These are phyloP conservation scores for Trichoderma endophyticum DNA, from an alignment of 2,329 filamentous ascomycete species.

Conservation along the genomic window DNA sequence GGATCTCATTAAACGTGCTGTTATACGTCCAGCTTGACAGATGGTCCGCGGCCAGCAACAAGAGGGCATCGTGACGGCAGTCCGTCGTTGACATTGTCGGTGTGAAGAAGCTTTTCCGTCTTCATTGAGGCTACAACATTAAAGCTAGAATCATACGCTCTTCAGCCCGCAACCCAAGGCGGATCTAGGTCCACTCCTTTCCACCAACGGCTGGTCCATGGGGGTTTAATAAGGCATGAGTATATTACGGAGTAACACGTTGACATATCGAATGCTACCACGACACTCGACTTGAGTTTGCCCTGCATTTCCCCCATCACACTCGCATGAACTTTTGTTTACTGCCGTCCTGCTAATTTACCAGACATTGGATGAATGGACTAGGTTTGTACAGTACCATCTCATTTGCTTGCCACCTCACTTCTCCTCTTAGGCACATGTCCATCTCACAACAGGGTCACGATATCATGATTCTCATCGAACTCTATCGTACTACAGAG, in stretches of 20 bases:
- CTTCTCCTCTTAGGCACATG: background rate
- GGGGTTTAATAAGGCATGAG: background rate
- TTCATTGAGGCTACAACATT: background rate
- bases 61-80: background rate
- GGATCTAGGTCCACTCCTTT: constrained; percentile 2
- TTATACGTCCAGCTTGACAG: background rate
- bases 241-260: background rate
- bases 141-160: background rate
- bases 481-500: background rate
- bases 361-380: background rate
- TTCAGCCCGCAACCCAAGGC: background rate
- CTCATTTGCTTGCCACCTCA: background rate
- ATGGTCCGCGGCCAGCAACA: background rate
- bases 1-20: background rate
- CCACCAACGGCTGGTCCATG: background rate
- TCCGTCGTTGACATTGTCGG: background rate
- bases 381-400: background rate
- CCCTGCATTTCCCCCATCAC: background rate
- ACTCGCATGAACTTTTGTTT: background rate
- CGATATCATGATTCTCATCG: background rate
- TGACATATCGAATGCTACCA: background rate
- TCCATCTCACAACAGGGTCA: background rate
- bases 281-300: background rate
- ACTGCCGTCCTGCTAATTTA: background rate
- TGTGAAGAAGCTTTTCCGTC: background rate